phyloP scores from a whole-genome alignment of 441 rosid species.

The Arabidopsis lyrata region DNA sequence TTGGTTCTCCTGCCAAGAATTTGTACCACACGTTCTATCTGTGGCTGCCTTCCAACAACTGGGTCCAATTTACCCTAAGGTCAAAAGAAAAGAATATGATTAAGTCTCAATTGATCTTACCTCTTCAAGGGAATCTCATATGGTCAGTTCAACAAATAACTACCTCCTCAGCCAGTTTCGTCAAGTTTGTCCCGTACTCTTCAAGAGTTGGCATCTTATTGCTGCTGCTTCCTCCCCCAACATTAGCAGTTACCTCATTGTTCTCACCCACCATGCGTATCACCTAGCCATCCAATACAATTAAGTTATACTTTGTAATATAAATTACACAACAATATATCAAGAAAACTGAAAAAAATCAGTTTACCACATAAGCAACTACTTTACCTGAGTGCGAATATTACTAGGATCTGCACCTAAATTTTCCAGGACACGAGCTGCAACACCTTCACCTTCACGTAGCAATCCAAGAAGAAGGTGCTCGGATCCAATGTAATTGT shows the following conservation, averaged over 20 bases:
- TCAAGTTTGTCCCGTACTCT: constrained; percentile 97
- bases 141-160: constrained; percentile 8
- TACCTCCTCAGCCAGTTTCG: constrained; percentile 98
- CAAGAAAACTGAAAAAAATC: background rate
- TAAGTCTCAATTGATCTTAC: background rate
- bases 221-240: constrained; percentile 81
- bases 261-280: constrained; percentile 99
- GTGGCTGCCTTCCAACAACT: constrained; percentile 92
- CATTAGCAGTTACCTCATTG: constrained; percentile 82
- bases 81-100: constrained; percentile 4
- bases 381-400: constrained; percentile 89
- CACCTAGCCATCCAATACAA: constrained; percentile 59
- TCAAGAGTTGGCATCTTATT: constrained; percentile 99
- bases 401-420: constrained; percentile 96
- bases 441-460: constrained; percentile 99
- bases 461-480: constrained; percentile 96
- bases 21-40: constrained; percentile 90
- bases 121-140: constrained; percentile 6
- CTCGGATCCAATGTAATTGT: constrained; percentile 97
- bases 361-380: constrained; percentile 1
- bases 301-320: background rate
- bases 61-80: constrained; percentile 94
- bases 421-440: constrained; percentile 98
- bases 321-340: background rate
- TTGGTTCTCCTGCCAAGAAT: constrained; percentile 93